Evolutionary conservation across 441 rosid genomes (phyloP), one percentile per base, ranked within the genome.

Genomic region (Kokia cookei): DNA sequence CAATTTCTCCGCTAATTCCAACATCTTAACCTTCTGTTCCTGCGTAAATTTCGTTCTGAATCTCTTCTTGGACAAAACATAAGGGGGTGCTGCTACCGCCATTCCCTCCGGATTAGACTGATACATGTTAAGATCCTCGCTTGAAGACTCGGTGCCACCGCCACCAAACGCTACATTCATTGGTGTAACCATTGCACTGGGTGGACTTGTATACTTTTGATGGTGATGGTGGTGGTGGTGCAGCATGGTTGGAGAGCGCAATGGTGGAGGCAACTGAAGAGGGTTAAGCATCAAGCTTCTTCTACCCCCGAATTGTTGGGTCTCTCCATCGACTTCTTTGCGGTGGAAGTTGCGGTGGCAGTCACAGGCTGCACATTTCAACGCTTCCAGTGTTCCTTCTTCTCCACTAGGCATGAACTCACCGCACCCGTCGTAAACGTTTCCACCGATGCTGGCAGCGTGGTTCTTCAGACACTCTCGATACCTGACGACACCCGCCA

Each of bases 321-420:
- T 75, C 81, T 84, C 94, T 1, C 86, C 86, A 17, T 90, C 90
- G 1, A 85, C 70, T 50, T 90, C 94, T 71, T 86, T 92, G 57
- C 95, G 86, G 86, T 95, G 99, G 67, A 95, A 95, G 81, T 89
- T 93, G 12, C 99, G 90, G 88, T 94, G 99, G 76, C 99, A 94
- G 11, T 89, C 90, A 54, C 99, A 94, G 62, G 99, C 99, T 0
- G 93, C 97, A 15, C 98, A 93, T 80, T 84, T 86, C 43, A 93
- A 85, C 73, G 98, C 92, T 74, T 90, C 93, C 2, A 84, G 43
- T 0, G 88, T 79, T 29, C 97, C 97, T 26, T 90, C 93, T 55
- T 90, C 93, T 0, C 99, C 98, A 12, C 97, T 86, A 0, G 99
- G 97, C 97, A 93, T 95, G 85, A 95, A 95, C 91, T 95, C 99